A percentile compares a stretch with the other conserved stretches of the same genome.
These are phyloP conservation scores for Sclerotiophoma versabilis DNA, from an alignment of 2,329 filamentous ascomycete species.

Conservation along the genomic window DNA sequence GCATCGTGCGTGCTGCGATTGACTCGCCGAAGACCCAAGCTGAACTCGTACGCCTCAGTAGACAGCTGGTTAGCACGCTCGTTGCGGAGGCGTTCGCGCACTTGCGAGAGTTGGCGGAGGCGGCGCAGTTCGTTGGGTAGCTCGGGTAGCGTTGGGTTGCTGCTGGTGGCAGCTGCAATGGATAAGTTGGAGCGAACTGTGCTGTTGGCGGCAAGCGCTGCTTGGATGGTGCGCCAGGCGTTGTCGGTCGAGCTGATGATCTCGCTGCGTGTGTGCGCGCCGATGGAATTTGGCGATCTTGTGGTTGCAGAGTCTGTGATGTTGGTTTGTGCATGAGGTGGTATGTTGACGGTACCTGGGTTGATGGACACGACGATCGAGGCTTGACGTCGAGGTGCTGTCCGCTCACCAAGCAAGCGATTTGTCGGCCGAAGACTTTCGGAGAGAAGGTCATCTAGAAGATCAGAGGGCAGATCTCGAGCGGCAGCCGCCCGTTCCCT, in stretches of 20 bases:
- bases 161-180: slow-evolving; percentile 8
- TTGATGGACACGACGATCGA: slow-evolving; percentile 50
- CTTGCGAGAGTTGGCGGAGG: slow-evolving; percentile 46
- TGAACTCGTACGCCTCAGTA: slow-evolving; percentile 35
- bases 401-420: slow-evolving; percentile 28
- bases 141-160: slow-evolving; percentile 37
- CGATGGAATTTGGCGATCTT: slow-evolving; percentile 40
- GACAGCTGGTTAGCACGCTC: slow-evolving; percentile 38
- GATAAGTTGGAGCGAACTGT: slow-evolving; percentile 18
- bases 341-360: slow-evolving; percentile 33
- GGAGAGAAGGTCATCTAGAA: slow-evolving; percentile 21
- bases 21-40: slow-evolving; percentile 32
- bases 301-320: slow-evolving; percentile 42
- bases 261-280: slow-evolving; percentile 42
- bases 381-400: slow-evolving; percentile 48
- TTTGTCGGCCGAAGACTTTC: slow-evolving; percentile 33
- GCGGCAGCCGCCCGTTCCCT: slow-evolving; percentile 29
- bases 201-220: slow-evolving; percentile 48
- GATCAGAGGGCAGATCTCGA: slow-evolving; percentile 19
- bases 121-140: slow-evolving; percentile 44
- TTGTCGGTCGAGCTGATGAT: slow-evolving; percentile 48
- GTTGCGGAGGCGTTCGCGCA: slow-evolving; percentile 47
- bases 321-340: slow-evolving; percentile 27
- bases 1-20: slow-evolving; percentile 39
- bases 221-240: slow-evolving; percentile 58